Conservation (phyloP, 257 asterid species). For the Agastache rugosa region DNA sequence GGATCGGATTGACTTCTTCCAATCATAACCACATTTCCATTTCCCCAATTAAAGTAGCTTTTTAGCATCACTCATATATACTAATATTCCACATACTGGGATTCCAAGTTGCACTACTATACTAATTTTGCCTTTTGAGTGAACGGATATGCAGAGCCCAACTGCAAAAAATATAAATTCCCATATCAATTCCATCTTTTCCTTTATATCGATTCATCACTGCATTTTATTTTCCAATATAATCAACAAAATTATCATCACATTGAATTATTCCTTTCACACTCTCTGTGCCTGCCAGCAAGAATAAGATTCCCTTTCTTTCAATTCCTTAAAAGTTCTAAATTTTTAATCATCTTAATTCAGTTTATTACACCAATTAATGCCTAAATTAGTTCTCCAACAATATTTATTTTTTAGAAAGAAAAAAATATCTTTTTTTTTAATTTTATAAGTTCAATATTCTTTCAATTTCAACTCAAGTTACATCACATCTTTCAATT, state of each 20-base stretch:
- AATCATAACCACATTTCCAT: neutral
- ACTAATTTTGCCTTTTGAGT: constrained; percentile 8
- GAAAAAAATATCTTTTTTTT: no score
- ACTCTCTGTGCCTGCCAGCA: constrained; percentile 14
- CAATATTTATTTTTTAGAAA: no score
- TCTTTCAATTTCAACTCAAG: neutral
- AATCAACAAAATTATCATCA: neutral
- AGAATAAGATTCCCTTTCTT: neutral
- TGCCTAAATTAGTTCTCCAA: no score
- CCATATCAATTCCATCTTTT: neutral
- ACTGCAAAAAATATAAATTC: constrained; percentile 18
- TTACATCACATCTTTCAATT: neutral
- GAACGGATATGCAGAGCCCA: constrained; percentile 33
- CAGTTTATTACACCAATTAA: no score
- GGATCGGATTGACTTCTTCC: neutral
- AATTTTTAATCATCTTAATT: neutral
- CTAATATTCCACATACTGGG: neutral
- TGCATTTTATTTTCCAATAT: neutral
- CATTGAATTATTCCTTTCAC: neutral
- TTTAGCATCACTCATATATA: neutral
- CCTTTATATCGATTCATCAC: constrained; percentile 20
- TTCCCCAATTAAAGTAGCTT: constrained; percentile 22
- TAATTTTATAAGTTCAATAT: neutral
- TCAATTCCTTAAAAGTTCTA: neutral
- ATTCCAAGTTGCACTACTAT: constrained; percentile 24